Base-by-base conservation (phyloP, 768 basidiomycete genomes). In the Leucocoprinus sp. region DNA sequence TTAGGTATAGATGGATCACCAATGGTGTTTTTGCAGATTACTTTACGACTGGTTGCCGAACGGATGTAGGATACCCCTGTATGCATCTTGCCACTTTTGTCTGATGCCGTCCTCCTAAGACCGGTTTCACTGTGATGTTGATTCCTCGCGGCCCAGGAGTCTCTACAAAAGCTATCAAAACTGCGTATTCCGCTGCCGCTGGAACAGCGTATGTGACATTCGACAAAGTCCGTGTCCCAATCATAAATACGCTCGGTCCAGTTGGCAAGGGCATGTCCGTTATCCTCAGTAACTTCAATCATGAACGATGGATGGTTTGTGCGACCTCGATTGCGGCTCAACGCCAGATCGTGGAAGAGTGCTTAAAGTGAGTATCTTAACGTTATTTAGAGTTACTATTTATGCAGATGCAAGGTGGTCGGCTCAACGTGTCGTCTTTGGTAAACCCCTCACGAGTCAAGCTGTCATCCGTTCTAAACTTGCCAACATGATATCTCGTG, bases 391-490 rank as follows among this genome's bases (percentile, higher is more conserved):
- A 35, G 37, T 52, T 29, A 40, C 15, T 9, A 4, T 28, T 52
- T 8, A 34, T 49, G 34, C 1, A 15, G 35, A 28, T 9, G 43
- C 40, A 49, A 90, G 85, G 57, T 97, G 93, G 93, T 72, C 87
- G 14, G 78, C 82, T 45, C 90, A 96, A 55, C 82, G 93, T 33
- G 72, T 84, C 42, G 91, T 91, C 14, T 97, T 96, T 56, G 92
- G 91, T 14, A 93, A 92, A 60, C 86, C 87, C 15, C 69, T 92
- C 44, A 74, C 74, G 44, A 68, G 79, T 21, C 88, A 93, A 57
- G 74, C 93, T 6, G 93, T 96, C 55, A 85, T 98, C 52, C 78
- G 93, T 14, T 68, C 83, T 23, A 95, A 93, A 65, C 74, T 98
- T 35, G 89, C 87, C 17, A 62, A 65, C 38, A 96, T 97, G 90